A percentile compares a stretch with the other conserved stretches of the same genome.
Conservation (phyloP, 2,329 filamentous ascomycete species). For the Diplodia seriata region DNA sequence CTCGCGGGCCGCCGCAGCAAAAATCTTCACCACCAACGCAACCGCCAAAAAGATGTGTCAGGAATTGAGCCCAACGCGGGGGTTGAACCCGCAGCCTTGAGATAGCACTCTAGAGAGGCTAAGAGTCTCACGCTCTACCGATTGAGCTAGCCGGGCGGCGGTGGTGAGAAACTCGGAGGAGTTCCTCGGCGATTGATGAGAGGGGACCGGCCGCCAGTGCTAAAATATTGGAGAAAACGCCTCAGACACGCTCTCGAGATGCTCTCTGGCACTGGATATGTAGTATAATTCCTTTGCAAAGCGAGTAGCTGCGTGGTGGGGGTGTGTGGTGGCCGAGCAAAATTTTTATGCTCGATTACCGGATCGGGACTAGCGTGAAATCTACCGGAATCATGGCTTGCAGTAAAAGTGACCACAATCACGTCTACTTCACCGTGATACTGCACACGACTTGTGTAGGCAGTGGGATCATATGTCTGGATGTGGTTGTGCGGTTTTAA, state of each 20-base stretch:
- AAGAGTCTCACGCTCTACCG: slow-evolving; percentile 37
- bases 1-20: neutral
- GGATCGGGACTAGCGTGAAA: no score
- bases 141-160: slow-evolving; percentile 34
- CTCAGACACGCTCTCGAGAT: no score
- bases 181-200: neutral
- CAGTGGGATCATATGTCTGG: no score
- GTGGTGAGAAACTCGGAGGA: neutral
- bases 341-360: no score
- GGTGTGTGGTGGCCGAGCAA: no score
- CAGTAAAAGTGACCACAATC: no score
- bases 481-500: no score
- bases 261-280: neutral
- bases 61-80: slow-evolving; percentile 33
- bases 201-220: no score
- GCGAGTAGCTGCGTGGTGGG: no score
- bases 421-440: no score
- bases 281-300: neutral
- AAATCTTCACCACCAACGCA: neutral
- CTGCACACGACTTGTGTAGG: no score
- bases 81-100: slow-evolving; percentile 33
- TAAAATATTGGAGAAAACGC: neutral
- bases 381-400: no score
- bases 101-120: slow-evolving; percentile 1
- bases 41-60: neutral